Evolutionary conservation across 345 rosid species (phyloP).

Genomic region (Eucalyptus erythrocorys): DNA sequence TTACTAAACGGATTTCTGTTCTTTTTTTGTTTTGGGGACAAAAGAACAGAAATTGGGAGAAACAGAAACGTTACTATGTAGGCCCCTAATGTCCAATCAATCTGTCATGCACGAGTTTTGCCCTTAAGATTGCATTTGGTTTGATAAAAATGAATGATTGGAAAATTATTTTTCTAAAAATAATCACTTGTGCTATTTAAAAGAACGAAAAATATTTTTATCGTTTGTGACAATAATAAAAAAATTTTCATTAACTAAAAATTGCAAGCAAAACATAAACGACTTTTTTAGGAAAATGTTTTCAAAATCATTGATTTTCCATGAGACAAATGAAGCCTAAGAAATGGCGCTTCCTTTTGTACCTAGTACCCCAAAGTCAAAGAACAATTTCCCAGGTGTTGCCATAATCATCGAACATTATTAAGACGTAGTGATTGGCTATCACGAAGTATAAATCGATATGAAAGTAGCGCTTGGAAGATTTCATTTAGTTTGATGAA

Average conservation of each 20-base stretch:
- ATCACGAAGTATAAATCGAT: not conserved
- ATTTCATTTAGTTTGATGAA: not conserved
- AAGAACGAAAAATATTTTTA: not conserved
- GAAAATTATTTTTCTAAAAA: not conserved
- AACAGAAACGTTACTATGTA: too few species aligned
- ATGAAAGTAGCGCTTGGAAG: not conserved
- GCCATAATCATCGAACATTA: not conserved
- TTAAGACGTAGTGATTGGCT: not conserved
- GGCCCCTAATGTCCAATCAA: not conserved
- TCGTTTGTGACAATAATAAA: rapidly evolving
- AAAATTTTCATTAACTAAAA: too few species aligned
- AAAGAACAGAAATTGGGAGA: too few species aligned
- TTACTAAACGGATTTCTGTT: too few species aligned
- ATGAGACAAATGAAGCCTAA: not conserved
- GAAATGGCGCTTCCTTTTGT: not conserved
- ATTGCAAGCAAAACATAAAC: not conserved
- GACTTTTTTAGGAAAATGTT: too few species aligned
- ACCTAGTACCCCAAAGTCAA: not conserved
- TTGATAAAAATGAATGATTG: not conserved
- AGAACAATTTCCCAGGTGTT: not conserved
- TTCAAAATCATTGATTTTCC: not conserved
- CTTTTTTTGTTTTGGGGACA: too few species aligned
- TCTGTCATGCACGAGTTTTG: not conserved
- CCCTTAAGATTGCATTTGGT: not conserved
- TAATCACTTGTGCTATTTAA: rapidly evolving